phyloP scores from a whole-genome alignment of 257 asterid genomes.

The Solanum pennellii region DNA sequence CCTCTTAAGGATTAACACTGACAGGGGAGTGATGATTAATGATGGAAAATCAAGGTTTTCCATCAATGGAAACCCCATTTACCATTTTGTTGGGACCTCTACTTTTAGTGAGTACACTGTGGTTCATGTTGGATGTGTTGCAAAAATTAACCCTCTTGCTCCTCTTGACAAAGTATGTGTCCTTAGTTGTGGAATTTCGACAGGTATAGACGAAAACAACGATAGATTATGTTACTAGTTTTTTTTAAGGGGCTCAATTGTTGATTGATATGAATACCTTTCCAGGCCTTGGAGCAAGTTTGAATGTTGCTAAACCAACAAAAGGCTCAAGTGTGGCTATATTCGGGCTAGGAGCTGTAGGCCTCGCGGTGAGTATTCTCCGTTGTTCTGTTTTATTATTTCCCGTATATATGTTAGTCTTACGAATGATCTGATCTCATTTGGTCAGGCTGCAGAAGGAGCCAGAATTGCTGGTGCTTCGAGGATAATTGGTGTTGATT shows the following conservation, averaged over 20 bases:
- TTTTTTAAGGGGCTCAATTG: background rate
- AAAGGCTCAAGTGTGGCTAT: conserved; percentile 66
- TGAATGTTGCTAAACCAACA: conserved; percentile 70
- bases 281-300: conserved; percentile 73
- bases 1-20: conserved; percentile 69
- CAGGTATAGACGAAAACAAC: conserved; percentile 26
- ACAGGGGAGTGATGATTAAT: conserved; percentile 57
- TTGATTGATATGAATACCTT: background rate
- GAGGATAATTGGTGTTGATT: conserved; percentile 62
- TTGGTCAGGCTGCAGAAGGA: conserved; percentile 70
- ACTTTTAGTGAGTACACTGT: conserved; percentile 76
- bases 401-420: too few relatives aligned
- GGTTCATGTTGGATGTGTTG: conserved; percentile 67
- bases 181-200: conserved; percentile 75
- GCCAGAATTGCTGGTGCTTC: conserved; percentile 71
- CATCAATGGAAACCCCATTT: conserved; percentile 59
- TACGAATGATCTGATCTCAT: background rate
- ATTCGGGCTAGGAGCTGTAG: conserved; percentile 87
- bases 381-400: background rate
- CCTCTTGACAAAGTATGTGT: conserved; percentile 79
- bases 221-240: background rate
- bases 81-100: conserved; percentile 71
- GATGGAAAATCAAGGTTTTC: conserved; percentile 59
- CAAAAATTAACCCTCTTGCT: conserved; percentile 61
- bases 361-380: conserved; percentile 49